phyloP scores from a whole-genome alignment of 495 filamentous ascomycete species.

The Penicillium cataractarum region DNA sequence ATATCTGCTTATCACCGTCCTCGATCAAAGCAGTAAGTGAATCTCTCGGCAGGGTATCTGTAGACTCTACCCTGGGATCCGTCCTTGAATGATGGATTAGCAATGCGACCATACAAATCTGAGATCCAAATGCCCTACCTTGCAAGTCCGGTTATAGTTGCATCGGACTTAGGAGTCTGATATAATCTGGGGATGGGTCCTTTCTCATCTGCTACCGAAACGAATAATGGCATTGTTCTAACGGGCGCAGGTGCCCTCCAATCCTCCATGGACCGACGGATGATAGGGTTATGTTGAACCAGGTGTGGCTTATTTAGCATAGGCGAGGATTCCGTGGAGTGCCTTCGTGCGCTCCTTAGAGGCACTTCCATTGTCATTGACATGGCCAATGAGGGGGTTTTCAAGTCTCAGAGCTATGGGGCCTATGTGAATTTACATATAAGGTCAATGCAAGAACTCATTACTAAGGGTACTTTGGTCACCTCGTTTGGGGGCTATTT shows the following conservation, averaged over 20 bases:
- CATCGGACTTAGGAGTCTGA: neutral
- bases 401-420: neutral
- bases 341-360: neutral
- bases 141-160: neutral
- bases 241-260: neutral
- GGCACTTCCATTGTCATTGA: neutral
- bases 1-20: neutral
- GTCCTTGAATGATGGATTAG: neutral
- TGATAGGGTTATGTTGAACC: neutral
- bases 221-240: neutral
- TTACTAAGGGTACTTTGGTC: neutral
- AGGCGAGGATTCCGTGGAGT: neutral
- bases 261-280: neutral
- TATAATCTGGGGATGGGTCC: neutral
- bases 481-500: neutral
- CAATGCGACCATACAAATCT: neutral
- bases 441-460: neutral
- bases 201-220: neutral
- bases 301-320: neutral
- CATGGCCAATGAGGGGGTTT: neutral
- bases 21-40: neutral
- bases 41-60: neutral
- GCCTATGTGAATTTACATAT: neutral
- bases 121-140: neutral
- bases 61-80: neutral